Base-by-base conservation (phyloP, 192 early-diverging fungal genomes). In the Coemansia sp. region DNA sequence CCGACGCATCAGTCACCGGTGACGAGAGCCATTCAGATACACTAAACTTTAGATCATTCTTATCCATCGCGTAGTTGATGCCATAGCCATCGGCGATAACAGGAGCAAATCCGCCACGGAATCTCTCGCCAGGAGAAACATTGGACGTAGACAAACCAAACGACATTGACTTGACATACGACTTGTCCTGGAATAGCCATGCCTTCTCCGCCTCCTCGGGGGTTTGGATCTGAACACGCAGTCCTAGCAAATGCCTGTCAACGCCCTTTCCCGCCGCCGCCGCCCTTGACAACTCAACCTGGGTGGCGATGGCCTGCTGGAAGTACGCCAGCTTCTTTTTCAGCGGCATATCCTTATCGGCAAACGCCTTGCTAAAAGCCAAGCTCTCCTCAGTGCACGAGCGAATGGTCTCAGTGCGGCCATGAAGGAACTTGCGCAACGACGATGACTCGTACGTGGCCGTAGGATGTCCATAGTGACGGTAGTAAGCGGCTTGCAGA, bases 341-440 rank as follows among this genome's bases (percentile, higher is more conserved):
- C 41, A 73, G 41, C 31, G 78, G 19, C 38, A 69, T 63, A 50
- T 87, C 73, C 68, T 88, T 87, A 77, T 94, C 89, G 57, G 91
- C 91, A 68, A 94, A 91, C 4, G 85, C 84, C 21, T 86, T 79
- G 27, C 87, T 88, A 76, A 96, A 98, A 0, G 83, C 91, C 74
- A 90, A 82, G 48, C 87, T 87, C 14, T 97, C 95, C 6, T 73
- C 69, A 12, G 92, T 91, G 70, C 90, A 90, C 46, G 91, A 90
- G 11, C 96, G 87, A 23, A 91, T 91, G 36, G 95, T 98, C 75
- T 98, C 96, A 23, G 96, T 98, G 46, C 96, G 88, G 5, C 96
- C 96, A 50, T 92, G 91, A 57, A 86, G 76, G 84, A 92, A 92
- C 34, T 77, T 51, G 15, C 92, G 86, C 31, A 88, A 86, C 19